These are phyloP conservation scores for Zygnema circumcarinatum DNA, from an alignment of 139 green algal genomes.

Conservation along the genomic window DNA sequence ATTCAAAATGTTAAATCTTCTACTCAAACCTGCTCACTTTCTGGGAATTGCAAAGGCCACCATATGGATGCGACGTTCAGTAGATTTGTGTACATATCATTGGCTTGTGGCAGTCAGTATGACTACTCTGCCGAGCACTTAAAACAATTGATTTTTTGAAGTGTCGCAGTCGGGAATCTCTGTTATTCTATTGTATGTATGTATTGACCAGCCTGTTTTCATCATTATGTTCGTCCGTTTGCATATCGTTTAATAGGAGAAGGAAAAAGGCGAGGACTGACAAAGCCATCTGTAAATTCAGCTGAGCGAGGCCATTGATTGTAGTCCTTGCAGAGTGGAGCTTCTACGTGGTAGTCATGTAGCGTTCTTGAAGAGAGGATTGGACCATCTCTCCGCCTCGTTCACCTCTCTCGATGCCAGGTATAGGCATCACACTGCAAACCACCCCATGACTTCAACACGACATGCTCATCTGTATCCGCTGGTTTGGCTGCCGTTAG, in stretches of 20 bases:
- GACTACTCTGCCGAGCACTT: no score
- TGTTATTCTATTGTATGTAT: no score
- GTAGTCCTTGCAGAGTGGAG: slow-evolving; percentile 17
- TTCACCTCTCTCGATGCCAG: slow-evolving; percentile 77
- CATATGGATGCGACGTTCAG: no score
- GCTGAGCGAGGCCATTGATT: no score
- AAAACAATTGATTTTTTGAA: no score
- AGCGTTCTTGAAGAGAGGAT: slow-evolving; percentile 70
- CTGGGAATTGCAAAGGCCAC: no score
- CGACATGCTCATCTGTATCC: no score
- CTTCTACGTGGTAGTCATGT: slow-evolving; percentile 57
- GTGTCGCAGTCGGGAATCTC: no score
- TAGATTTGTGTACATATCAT: neutral
- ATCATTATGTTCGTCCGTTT: slow-evolving; percentile 6
- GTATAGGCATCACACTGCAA: slow-evolving; percentile 21
- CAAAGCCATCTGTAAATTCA: neutral
- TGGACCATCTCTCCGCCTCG: slow-evolving; percentile 64
- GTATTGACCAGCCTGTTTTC: no score
- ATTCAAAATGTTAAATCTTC: neutral
- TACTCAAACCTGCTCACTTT: neutral
- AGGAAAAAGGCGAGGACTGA: neutral
- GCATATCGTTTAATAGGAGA: neutral
- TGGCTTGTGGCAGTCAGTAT: neutral
- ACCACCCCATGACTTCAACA: neutral
- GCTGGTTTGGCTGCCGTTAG: no score